Evolutionary conservation across 2,329 filamentous ascomycete genomes (phyloP), one percentile per base, ranked within the genome.

Genomic region (Clonostachys chloroleuca): DNA sequence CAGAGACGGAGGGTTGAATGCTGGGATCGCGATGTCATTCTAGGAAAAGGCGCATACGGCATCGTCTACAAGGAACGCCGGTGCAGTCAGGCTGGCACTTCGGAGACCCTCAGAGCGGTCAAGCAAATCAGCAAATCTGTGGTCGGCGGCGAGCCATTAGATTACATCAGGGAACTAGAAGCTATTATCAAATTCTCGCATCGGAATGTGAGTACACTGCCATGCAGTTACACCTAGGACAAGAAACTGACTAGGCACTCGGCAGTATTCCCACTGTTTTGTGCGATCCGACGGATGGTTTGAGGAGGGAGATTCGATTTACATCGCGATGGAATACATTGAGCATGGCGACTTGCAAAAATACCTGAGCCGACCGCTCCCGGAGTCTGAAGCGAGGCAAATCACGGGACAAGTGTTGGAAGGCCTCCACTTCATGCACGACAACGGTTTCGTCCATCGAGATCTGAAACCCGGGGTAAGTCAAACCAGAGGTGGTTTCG

Each of bases 241-340:
- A 30, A 30, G 24, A 30, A 30, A 10, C 24, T 30, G 24, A 30
- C 24, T 10, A 30, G 24, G 24, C 4, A 30, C 24, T 41, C 17
- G 40, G 40, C 42, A 35, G 16, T 50, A 50, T 12, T 43, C 37
- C 6, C 40, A 46, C 17, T 47, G 45, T 36, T 52, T 51, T 30
- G 49, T 51, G 5, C 14, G 37, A 6, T 47, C 44, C 2, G 12
- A 30, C 2, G 47, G 49, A 12, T 51, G 49, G 49, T 51, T 46
- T 30, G 37, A 49, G 20, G 42, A 34, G 5, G 18, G 42, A 3
- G 40, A 48, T 2, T 48, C 33, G 5, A 42, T 59, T 4, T 56
- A 47, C 42, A 57, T 61, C 37, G 53, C 54, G 8, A 60, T 59
- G 58, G 55, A 60, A 42, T 58, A 56, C 42, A 43, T 53, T 20